phyloP scores from a whole-genome alignment of 2,329 filamentous ascomycete species.

The Penicillium occitanis region DNA sequence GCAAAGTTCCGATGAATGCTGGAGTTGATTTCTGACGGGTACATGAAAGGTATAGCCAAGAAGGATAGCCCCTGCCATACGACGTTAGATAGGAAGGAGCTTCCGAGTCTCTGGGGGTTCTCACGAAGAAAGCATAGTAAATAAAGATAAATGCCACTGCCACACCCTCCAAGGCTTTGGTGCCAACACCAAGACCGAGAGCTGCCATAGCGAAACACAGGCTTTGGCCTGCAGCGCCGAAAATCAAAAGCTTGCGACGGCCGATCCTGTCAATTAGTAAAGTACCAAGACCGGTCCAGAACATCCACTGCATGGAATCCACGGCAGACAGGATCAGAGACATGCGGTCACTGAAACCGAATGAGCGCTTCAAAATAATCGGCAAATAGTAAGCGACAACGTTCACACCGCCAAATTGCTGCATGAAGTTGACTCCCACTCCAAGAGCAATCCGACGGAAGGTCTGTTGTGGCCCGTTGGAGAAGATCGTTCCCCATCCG shows the following conservation, averaged over 20 bases:
- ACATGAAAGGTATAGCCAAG: conserved; percentile 26
- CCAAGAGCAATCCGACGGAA: background rate
- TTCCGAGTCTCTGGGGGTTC: background rate
- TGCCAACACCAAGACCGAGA: conserved; percentile 40
- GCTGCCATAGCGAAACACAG: conserved; percentile 48
- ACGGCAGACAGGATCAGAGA: background rate
- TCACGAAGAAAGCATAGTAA: conserved; percentile 20
- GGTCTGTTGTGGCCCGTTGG: background rate
- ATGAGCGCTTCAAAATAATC: background rate
- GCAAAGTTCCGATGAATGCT: conserved; percentile 17
- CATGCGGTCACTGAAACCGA: background rate
- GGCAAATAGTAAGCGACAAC: conserved; percentile 4
- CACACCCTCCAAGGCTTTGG: conserved; percentile 42
- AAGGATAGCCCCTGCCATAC: conserved; percentile 13
- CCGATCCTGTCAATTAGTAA: background rate
- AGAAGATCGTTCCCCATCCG: background rate
- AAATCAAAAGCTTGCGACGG: conserved; percentile 34
- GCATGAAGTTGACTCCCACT: background rate
- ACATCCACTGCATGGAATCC: background rate
- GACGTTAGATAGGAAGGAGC: background rate
- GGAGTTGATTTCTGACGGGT: conserved; percentile 23
- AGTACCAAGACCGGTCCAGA: background rate
- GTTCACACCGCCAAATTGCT: conserved; percentile 5
- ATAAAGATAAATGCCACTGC: conserved; percentile 43
- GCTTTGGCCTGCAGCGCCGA: conserved; percentile 44